These are phyloP conservation scores for Lipomyces starkeyi DNA, from an alignment of 805 yeast species.

Conservation along the genomic window DNA sequence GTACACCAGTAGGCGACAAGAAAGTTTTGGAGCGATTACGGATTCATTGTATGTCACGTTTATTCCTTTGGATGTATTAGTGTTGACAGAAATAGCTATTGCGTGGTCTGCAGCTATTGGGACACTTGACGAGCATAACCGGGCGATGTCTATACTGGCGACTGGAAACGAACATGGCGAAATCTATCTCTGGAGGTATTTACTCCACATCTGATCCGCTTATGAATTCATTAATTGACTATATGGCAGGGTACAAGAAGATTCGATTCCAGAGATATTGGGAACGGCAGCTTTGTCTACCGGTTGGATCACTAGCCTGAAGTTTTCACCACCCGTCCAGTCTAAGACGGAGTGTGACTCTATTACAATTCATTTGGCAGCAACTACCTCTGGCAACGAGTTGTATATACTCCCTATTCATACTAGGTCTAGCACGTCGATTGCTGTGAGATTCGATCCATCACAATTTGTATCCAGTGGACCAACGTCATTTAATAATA, in stretches of 20 bases:
- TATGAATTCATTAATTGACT: not conserved
- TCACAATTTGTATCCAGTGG: not conserved
- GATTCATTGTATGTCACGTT: constrained; percentile 20
- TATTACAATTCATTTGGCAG: not conserved
- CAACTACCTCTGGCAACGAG: constrained; percentile 5
- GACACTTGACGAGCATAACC: not conserved
- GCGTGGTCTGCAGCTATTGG: constrained; percentile 29
- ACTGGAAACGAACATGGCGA: constrained; percentile 34
- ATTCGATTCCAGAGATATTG: constrained; percentile 4
- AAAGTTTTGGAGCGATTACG: constrained; percentile 17
- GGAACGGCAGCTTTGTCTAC: constrained; percentile 1
- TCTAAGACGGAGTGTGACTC: not conserved
- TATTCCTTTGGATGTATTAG: no score
- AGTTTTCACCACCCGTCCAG: constrained; percentile 22
- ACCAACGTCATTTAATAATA: not conserved
- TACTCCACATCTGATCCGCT: not conserved
- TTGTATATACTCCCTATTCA: not conserved
- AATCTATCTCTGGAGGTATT: constrained; percentile 21
- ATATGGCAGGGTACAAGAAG: no score
- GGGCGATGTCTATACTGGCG: constrained; percentile 22
- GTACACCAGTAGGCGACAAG: not conserved
- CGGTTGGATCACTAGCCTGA: constrained; percentile 27
- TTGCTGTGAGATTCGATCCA: not conserved
- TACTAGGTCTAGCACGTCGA: not conserved
- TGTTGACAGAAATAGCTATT: constrained; percentile 16